Percentiles rank a stretch among this genome's conserved stretches.
These are phyloP conservation scores for Diaporthe caulivora DNA, from an alignment of 2,329 filamentous ascomycete species.

Conservation along the genomic window DNA sequence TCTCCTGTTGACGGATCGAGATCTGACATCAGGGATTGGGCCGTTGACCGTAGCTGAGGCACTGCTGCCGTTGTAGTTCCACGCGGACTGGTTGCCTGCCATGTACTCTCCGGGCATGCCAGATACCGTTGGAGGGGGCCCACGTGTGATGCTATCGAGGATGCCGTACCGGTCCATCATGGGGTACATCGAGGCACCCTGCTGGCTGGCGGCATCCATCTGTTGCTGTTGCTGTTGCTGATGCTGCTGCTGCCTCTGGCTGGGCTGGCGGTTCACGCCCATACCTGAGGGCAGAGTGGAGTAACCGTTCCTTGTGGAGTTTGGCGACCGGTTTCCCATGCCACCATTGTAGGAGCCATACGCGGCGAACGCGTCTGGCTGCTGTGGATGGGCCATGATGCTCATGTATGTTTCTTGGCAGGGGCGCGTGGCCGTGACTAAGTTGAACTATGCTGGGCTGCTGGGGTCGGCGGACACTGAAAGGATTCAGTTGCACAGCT, in stretches of 20 bases:
- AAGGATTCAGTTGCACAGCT: conserved; percentile 20
- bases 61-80: conserved; percentile 46
- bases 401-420: conserved; percentile 34
- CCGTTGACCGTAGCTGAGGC: conserved; percentile 57
- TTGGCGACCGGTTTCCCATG: conserved; percentile 45
- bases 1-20: conserved; percentile 77
- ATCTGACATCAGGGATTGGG: conserved; percentile 73
- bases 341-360: conserved; percentile 38
- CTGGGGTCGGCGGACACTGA: not conserved
- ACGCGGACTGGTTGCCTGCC: conserved; percentile 45
- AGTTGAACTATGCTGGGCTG: not conserved
- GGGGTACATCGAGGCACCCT: conserved; percentile 43
- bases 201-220: conserved; percentile 45
- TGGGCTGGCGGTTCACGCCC: conserved; percentile 42
- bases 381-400: conserved; percentile 39
- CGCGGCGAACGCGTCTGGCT: conserved; percentile 38
- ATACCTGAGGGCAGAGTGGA: conserved; percentile 44
- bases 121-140: conserved; percentile 43
- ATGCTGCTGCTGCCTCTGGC: conserved; percentile 45
- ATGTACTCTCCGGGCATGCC: conserved; percentile 44
- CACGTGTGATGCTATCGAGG: conserved; percentile 46
- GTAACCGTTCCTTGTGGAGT: conserved; percentile 45
- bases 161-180: conserved; percentile 46
- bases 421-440: conserved; percentile 21
- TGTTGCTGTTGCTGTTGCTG: conserved; percentile 40